A percentile compares a stretch with the other conserved stretches of the same genome.
Conservation (phyloP, 2,329 filamentous ascomycete species). For the Elsinoe fawcettii region DNA sequence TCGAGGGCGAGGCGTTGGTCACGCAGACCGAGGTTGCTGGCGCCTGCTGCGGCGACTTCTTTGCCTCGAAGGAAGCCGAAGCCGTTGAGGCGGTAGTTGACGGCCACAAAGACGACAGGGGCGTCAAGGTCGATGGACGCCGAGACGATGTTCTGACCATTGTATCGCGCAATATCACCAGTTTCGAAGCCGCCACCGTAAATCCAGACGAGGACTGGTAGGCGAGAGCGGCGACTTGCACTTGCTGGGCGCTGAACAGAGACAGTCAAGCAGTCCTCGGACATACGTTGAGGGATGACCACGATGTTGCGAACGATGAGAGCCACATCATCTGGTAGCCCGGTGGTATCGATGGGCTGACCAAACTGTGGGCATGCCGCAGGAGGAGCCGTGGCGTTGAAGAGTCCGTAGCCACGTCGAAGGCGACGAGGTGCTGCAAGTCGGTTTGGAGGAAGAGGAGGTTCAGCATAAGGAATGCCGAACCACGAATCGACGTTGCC, state of each 20-base stretch:
- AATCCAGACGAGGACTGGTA: constrained; percentile 41
- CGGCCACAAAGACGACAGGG: constrained; percentile 22
- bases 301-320: constrained; percentile 3
- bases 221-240: constrained; percentile 25
- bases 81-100: constrained; percentile 22
- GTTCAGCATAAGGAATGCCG: constrained; percentile 3
- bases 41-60: constrained; percentile 2
- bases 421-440: background rate
- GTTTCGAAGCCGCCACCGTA: constrained; percentile 35
- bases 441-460: background rate
- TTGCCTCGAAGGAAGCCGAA: constrained; percentile 10
- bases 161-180: constrained; percentile 21
- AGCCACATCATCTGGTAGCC: background rate
- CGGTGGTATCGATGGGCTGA: constrained; percentile 1
- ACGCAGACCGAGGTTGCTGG: constrained; percentile 31
- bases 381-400: background rate
- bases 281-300: background rate
- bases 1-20: constrained; percentile 36
- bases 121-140: constrained; percentile 40
- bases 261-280: constrained; percentile 55
- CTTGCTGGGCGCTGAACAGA: constrained; percentile 43
- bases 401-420: background rate
- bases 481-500: background rate
- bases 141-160: constrained; percentile 34
- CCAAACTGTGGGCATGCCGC: constrained; percentile 1